Percentiles rank a stretch among this genome's conserved stretches.
Conservation (phyloP, 1,284 basidiomycete species). For the Papiliotrema fonsecae region DNA sequence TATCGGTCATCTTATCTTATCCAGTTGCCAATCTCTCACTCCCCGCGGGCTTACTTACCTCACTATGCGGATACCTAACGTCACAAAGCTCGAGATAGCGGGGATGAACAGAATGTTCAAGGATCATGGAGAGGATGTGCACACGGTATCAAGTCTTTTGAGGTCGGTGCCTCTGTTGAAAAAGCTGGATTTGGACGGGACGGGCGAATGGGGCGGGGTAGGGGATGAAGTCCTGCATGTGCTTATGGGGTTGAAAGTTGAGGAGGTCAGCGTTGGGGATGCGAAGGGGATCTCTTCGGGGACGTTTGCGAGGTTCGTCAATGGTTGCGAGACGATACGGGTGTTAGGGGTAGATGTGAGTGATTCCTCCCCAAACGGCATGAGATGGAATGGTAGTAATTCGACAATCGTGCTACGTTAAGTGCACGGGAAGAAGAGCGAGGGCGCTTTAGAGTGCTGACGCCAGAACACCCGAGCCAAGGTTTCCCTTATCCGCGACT, state of each 20-base stretch:
- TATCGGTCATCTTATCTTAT: constrained; percentile 72
- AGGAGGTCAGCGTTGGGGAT: constrained; percentile 70
- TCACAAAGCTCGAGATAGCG: constrained; percentile 79
- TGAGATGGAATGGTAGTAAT: background rate
- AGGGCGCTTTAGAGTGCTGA: background rate
- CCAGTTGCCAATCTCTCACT: constrained; percentile 67
- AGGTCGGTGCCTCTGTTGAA: constrained; percentile 65
- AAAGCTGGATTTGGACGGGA: constrained; percentile 79
- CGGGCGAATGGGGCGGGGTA: constrained; percentile 55
- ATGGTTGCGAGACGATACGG: constrained; percentile 57
- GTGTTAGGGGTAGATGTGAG: constrained; percentile 65
- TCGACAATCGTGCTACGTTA: background rate
- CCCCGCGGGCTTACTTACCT: constrained; percentile 68
- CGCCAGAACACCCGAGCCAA: constrained; percentile 62
- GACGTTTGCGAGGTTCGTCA: constrained; percentile 61
- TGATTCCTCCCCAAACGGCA: no score
- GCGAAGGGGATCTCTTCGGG: constrained; percentile 61
- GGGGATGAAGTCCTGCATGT: constrained; percentile 58
- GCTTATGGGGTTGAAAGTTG: constrained; percentile 50
- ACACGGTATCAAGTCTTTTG: constrained; percentile 56
- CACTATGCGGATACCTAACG: constrained; percentile 62
- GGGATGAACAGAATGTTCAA: constrained; percentile 52
- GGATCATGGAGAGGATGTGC: background rate
- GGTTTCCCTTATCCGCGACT: constrained; percentile 60
- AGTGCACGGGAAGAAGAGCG: background rate